Evolutionary conservation across 495 filamentous ascomycete genomes (phyloP), one percentile per base, ranked within the genome.

Genomic region (Penicillium roqueforti): DNA sequence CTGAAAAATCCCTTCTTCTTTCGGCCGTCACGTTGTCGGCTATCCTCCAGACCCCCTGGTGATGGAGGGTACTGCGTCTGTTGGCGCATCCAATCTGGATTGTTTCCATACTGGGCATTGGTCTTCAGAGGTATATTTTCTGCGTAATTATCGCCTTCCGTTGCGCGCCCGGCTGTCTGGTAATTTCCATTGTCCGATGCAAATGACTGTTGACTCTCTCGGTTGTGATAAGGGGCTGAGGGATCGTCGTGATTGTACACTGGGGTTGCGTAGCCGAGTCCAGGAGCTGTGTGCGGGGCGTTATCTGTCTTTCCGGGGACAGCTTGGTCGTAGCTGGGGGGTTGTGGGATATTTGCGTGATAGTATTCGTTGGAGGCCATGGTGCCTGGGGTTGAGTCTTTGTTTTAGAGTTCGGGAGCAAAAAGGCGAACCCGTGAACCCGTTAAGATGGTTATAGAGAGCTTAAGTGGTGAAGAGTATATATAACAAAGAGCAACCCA

Each of bases 341-440:
- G 79, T 40, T 67, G 51, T 36, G 66, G 70, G 52, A 65, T 66
- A 58, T 80, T 67, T 1, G 65, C 64, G 65, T 81, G 80, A 75
- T 91, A 91, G 70, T 91, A 91, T 53, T 90, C 85, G 76, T 91
- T 88, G 55, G 88, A 80, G 47, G 90, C 87, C 90, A 95, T 96
- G 64, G 42, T 81, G 68, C 61, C 51, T 43, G 29, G 56, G 51
- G 53, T 44, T 55, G 42, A 26, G 26, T 28, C 8, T 28, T 31
- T 45, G 50, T 49, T 51, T 37, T 36, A 34, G 51, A n/a, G 23
- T 18, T 45, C 32, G 20, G 18, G 28, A 51, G 31, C 36, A 39
- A 14, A 28, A 43, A 28, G 23, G 18, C 18, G 19, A 32, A 28
- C 18, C 50, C 54, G 32, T 42, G 32, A 42, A 46, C 36, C 50